Evolutionary conservation across 2,329 filamentous ascomycete genomes (phyloP).

Genomic region (Pseudogymnoascus sp.): DNA sequence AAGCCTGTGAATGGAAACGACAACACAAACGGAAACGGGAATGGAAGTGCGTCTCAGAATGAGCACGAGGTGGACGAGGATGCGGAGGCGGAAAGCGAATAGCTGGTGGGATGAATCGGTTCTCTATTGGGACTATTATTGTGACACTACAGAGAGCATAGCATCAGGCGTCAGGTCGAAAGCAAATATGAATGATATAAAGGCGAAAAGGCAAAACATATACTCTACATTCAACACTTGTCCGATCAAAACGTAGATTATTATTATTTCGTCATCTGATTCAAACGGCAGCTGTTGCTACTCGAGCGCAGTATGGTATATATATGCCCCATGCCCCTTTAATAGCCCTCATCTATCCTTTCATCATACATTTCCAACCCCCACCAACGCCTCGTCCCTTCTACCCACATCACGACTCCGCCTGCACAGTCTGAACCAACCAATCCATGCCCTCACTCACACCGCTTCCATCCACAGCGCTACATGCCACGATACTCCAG

Average conservation of each 20-base stretch:
- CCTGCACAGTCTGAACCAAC: conserved; percentile 52
- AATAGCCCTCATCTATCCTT: not conserved
- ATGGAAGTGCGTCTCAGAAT: not conserved
- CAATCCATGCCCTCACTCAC: conserved; percentile 98
- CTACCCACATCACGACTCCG: conserved; percentile 40
- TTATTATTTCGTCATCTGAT: conserved; percentile 6
- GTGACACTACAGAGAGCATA: not conserved
- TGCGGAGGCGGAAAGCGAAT: conserved; percentile 14
- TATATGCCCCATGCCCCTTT: conserved; percentile 6
- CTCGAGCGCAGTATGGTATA: conserved; percentile 7
- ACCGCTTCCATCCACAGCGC: conserved; percentile 88
- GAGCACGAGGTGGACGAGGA: conserved; percentile 16
- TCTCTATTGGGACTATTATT: not conserved
- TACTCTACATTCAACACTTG: not conserved
- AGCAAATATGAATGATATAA: not conserved
- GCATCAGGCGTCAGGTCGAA: not conserved
- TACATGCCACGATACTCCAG: conserved; percentile 98
- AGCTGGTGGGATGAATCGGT: not conserved
- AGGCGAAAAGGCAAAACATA: not conserved
- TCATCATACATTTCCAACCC: conserved; percentile 1
- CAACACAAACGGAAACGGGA: not conserved
- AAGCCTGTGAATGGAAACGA: not conserved
- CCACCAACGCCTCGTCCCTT: not conserved
- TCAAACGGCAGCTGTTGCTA: conserved; percentile 4
- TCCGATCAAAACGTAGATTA: conserved; percentile 3